A percentile compares a stretch with the other conserved stretches of the same genome.
These are phyloP conservation scores for Cyclanthera cordifolia DNA, from an alignment of 306 rosid species.

Conservation along the genomic window DNA sequence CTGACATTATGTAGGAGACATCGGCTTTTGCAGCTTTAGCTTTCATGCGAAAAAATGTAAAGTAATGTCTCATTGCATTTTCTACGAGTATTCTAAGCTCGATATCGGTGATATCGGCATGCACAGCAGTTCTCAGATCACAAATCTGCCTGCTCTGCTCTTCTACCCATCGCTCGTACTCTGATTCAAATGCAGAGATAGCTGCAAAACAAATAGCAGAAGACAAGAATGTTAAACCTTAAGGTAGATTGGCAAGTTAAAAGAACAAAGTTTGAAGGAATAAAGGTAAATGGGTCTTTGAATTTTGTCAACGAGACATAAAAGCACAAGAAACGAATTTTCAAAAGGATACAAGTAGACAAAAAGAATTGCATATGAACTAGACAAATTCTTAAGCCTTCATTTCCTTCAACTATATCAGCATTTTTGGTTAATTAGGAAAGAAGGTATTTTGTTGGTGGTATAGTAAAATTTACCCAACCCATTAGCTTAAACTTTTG, in stretches of 20 bases:
- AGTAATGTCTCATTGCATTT: conserved; percentile 56
- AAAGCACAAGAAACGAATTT: conserved; percentile 1
- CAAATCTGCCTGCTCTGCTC: conserved; percentile 51
- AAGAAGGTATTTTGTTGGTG: no score
- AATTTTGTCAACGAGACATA: neutral
- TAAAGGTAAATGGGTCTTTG: neutral
- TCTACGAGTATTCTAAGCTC: conserved; percentile 60
- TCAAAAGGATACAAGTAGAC: neutral
- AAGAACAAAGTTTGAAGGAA: neutral
- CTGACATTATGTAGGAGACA: conserved; percentile 67
- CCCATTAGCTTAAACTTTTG: no score
- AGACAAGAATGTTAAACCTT: neutral
- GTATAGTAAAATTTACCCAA: no score
- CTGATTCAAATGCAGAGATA: conserved; percentile 55
- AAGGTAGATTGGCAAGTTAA: neutral
- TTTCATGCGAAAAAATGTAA: conserved; percentile 63
- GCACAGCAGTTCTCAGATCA: conserved; percentile 57
- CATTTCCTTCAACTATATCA: neutral
- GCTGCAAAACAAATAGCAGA: conserved; percentile 34
- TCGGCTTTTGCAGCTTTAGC: conserved; percentile 75
- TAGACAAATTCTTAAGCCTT: neutral
- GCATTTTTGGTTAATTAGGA: neutral
- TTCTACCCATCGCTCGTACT: conserved; percentile 73
- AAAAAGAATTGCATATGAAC: neutral
- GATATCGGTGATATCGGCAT: conserved; percentile 38